Base-by-base conservation (phyloP, 2,329 filamentous ascomycete genomes). In the Venturia oleaginea region DNA sequence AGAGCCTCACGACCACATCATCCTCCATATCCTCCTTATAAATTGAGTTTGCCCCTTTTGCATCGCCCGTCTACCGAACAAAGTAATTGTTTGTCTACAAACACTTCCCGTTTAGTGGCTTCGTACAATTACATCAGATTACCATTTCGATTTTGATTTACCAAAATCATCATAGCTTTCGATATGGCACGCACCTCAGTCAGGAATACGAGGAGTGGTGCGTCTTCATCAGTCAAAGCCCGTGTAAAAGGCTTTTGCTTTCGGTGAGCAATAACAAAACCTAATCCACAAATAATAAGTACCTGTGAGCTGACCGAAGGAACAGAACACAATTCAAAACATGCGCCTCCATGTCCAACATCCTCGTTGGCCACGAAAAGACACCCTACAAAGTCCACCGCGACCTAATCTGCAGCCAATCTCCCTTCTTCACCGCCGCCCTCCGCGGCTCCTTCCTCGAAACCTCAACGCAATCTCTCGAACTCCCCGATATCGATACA, bases 371-470 rank as follows among this genome's bases (percentile, higher is more conserved):
- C 24, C 34, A 48, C 6, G 22, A 30, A 19, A 43, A 46, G 13
- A 48, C 54, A 22, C 74, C 70, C 19, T 82, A 79, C 68, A 71
- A 75, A 62, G 71, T 83, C 15, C 80, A 82, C 71, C 79, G 77
- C 55, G 75, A 78, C 43, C 75, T 82, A 38, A 73, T 82, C n/a
- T 78, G 76, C 2, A 66, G 70, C 8, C 73, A 77, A 68, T 80
- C 77, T 2, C 77, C 79, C 27, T 82, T 81, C 73, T 83, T 83
- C 72, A 75, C 77, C 61, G 80, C 79, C 51, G 79, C 80, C 3
- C 76, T 83, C 59, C 77, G 76, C 37, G 76, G 77, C 61, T 70
- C 73, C 11, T 82, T 82, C 68, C 71, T 76, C 55, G 80, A 83
- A 72, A 75, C 76, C 30, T 67, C 72, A 27, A 71, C 75, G 27